These are phyloP conservation scores for Spatholobus suberectus DNA, from an alignment of 306 rosid genomes.

Conservation along the genomic window DNA sequence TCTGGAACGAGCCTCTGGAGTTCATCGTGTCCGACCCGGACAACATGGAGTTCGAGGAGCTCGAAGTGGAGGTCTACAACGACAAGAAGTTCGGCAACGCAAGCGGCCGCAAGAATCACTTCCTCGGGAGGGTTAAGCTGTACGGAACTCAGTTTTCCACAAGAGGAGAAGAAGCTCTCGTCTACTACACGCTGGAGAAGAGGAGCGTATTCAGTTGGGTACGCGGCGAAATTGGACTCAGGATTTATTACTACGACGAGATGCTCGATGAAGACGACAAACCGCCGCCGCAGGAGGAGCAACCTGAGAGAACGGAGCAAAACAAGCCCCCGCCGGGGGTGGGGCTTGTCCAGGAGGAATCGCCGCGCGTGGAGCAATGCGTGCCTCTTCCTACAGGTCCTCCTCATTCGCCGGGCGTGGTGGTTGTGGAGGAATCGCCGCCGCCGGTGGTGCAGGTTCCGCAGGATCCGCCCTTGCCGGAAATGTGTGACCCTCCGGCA, in stretches of 20 bases:
- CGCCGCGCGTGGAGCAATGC: conserved; percentile 45
- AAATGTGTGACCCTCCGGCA: conserved; percentile 43
- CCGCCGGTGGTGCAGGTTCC: conserved; percentile 63
- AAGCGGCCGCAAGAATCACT: conserved; percentile 78
- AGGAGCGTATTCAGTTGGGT: conserved; percentile 90
- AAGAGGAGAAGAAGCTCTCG: conserved; percentile 81
- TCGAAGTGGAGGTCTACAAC: conserved; percentile 86
- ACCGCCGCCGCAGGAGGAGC: conserved; percentile 28
- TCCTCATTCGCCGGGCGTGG: conserved; percentile 61
- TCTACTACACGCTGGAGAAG: conserved; percentile 74
- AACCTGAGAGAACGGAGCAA: conserved; percentile 36
- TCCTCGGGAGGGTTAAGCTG: conserved; percentile 83
- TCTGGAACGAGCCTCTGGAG: conserved; percentile 84
- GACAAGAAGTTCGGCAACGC: conserved; percentile 82
- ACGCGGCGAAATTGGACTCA: conserved; percentile 84
- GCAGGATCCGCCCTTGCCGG: conserved; percentile 51
- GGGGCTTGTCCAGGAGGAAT: conserved; percentile 56
- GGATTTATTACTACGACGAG: conserved; percentile 73
- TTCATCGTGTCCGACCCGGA: conserved; percentile 87
- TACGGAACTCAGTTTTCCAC: conserved; percentile 72
- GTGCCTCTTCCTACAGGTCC: conserved; percentile 37
- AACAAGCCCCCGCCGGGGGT: conserved; percentile 36
- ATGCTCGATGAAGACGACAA: conserved; percentile 49
- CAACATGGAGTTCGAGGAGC: conserved; percentile 83
- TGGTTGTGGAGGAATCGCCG: conserved; percentile 59